A percentile compares a stretch with the other conserved stretches of the same genome.
phyloP scores from a whole-genome alignment of 2,329 filamentous ascomycete genomes.

The Ophiostoma triangulosporum region DNA sequence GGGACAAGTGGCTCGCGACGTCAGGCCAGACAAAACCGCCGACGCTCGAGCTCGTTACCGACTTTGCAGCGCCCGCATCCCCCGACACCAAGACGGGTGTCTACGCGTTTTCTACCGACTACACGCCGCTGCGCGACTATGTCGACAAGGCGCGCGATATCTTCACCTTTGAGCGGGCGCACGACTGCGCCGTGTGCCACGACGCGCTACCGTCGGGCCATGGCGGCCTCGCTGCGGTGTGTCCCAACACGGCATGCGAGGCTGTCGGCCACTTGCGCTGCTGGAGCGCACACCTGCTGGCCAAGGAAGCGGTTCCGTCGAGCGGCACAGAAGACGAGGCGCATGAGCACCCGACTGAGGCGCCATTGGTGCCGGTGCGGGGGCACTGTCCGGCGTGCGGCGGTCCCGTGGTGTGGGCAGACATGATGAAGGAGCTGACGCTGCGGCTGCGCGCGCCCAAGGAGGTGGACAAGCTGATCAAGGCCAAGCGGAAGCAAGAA shows the following conservation, averaged over 20 bases:
- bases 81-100: constrained; percentile 22
- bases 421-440: constrained; percentile 72
- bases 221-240: constrained; percentile 41
- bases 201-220: constrained; percentile 29
- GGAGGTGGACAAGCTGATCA: constrained; percentile 57
- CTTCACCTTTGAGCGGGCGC: constrained; percentile 42
- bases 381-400: constrained; percentile 62
- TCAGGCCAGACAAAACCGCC: not conserved
- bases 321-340: not conserved
- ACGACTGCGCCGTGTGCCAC: constrained; percentile 39
- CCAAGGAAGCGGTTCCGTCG: constrained; percentile 17
- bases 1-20: constrained; percentile 43
- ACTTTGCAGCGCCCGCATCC: not conserved
- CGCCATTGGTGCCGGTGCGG: constrained; percentile 46
- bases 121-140: constrained; percentile 37
- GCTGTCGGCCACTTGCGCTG: constrained; percentile 46
- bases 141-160: constrained; percentile 41
- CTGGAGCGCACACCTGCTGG: constrained; percentile 41
- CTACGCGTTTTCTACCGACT: constrained; percentile 40
- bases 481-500: constrained; percentile 19
- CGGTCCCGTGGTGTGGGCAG: constrained; percentile 50
- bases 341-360: not conserved
- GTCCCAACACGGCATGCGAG: constrained; percentile 38
- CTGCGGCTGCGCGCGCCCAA: constrained; percentile 57
- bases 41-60: not conserved